Conservation (phyloP, 2,329 filamentous ascomycete species). For the Torrubiella hemipterigena region DNA sequence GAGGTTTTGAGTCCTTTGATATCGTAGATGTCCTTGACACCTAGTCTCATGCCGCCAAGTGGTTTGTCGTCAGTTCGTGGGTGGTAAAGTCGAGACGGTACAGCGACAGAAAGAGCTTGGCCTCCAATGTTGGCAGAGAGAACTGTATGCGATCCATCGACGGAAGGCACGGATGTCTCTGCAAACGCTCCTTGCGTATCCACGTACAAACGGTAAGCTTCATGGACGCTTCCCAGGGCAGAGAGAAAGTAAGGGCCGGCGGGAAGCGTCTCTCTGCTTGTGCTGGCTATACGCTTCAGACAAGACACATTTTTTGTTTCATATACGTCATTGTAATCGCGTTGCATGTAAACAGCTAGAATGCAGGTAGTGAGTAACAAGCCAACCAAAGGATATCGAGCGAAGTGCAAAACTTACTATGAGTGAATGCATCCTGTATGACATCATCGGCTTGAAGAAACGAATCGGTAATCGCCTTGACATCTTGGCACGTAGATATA, state of each 20-base stretch:
- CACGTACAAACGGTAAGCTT: slow-evolving; percentile 12
- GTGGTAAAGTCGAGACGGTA: slow-evolving; percentile 47
- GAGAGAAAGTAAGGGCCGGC: slow-evolving; percentile 11
- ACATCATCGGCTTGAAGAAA: slow-evolving; percentile 7
- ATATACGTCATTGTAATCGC: not conserved
- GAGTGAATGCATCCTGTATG: slow-evolving; percentile 8
- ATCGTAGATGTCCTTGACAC: slow-evolving; percentile 48
- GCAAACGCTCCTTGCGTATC: slow-evolving; percentile 11
- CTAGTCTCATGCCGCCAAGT: slow-evolving; percentile 42
- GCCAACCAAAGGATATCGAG: slow-evolving; percentile 2
- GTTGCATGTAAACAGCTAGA: not conserved
- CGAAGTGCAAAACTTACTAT: not conserved
- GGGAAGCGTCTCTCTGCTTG: not conserved
- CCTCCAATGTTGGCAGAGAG: slow-evolving; percentile 7
- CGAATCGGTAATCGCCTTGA: not conserved
- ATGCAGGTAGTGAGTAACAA: not conserved
- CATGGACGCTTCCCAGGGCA: slow-evolving; percentile 4
- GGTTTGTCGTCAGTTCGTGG: slow-evolving; percentile 33
- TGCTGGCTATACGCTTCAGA: not conserved
- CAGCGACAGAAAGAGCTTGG: slow-evolving; percentile 17
- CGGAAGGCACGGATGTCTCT: slow-evolving; percentile 4
- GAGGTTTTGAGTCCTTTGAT: slow-evolving; percentile 39
- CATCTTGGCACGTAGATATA: no score
- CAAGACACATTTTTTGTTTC: not conserved
- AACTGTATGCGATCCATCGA: slow-evolving; percentile 2